A percentile compares a stretch with the other conserved stretches of the same genome.
Conservation (phyloP, 345 rosid species). For the thale cress (Arabidopsis thaliana) region TAIR10.1 NC_003076.8:5163001-5163500, state of each 20-base stretch:
- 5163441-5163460: background rate
- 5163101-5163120: background rate
- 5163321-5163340: background rate
- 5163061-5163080: background rate
- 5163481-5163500: background rate
- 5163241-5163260: background rate
- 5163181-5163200: background rate
- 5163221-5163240: background rate
- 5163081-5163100: background rate
- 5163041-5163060: background rate
- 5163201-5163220: background rate
- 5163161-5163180: background rate
- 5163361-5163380: conserved; percentile 15
- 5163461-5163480: background rate
- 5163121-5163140: background rate
- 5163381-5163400: conserved; percentile 6
- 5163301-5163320: conserved; percentile 6
- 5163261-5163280: background rate
- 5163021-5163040: background rate
- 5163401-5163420: background rate
- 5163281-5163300: background rate
- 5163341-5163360: conserved; percentile 9
- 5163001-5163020: conserved; percentile 18
- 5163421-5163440: background rate
- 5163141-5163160: background rate